Base-by-base conservation (phyloP, 2,329 filamentous ascomycete species). In the Alternaria solani region DNA sequence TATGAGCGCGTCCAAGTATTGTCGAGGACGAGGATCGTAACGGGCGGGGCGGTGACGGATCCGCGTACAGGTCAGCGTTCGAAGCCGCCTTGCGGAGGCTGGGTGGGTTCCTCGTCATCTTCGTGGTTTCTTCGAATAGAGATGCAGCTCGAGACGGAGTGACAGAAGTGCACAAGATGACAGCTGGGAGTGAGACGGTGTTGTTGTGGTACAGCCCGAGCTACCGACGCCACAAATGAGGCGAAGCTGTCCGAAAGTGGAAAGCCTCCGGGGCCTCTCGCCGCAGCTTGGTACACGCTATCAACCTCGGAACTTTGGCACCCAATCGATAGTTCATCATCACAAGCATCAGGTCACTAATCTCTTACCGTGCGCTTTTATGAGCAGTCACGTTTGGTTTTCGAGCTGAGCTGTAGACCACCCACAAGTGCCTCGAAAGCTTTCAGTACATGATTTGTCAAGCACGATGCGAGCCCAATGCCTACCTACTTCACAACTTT, bases 51-150 rank as follows among this genome's bases (percentile, higher is more conserved):
- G 73, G 75, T 36, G 75, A 72, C 23, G 76, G 75, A 49, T 77
- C 74, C 14, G 74, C 69, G 65, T 77, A 78, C 36, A 76, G 75
- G 63, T 78, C 75, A 51, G 75, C 75, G 39, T 70, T 77, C 8
- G 76, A 78, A 11, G 73, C 70, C 7, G 72, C 69, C 55, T 78
- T 78, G 57, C 76, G 74, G 32, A 79, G 72, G 16, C 62, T 58
- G n/a, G 76, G 76, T 25, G 73, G 69, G 36, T 78, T 79, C 61
- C 71, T 77, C 9, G 77, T 79, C 77, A 79, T 79, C 36, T 41
- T 70, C 18, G 34, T 14, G 46, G 32, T 18, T 48, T 55, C 14
- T 23, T 7, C 34, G 23, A 9, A 4, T 18, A 16, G 3, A 23
- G 18, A 36, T 49, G n/a, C 41, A 63, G 51, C 14, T 55, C 25